Evolutionary conservation across 225 moss, liverwort and hornwort species (phyloP), one percentile per base, ranked within the genome.

Genomic region (Bryum argenteum): DNA sequence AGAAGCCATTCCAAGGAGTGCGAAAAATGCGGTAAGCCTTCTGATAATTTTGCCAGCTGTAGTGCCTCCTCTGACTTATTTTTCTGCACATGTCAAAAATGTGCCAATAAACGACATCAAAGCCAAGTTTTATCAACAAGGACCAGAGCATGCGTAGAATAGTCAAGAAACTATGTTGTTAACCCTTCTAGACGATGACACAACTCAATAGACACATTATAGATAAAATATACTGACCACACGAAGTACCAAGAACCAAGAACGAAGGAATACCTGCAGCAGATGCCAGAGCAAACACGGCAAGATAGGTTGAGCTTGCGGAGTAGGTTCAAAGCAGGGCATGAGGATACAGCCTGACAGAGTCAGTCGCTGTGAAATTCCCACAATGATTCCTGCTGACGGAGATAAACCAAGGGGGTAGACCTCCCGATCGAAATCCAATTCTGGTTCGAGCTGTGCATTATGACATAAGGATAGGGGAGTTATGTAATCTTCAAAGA

Each of bases 241-340:
- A 70, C n/a, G 54, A 20, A 54, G 9, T 73, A 33, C 15, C 67
- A 72, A 26, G 43, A 72, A 75, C 72, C 18, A 33, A 67, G 38
- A 56, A 39, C 21, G 57, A 69, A 76, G 50, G 78, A 56, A 50
- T 42, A 97, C 97, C 97, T 97, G 97, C 67, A 97, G 80, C 48
- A 97, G 79, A 82, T 97, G 94, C 79, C 94, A 91, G 48, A 97
- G 87, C 75, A 97, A 80, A 80, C 88, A 94, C 22, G 97, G 97
- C 44, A 97, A 83, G 67, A 97, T 97, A 65, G 97, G 97, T 79
- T 97, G 97, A 55, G 97, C 92, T 86, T 97, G 97, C 58, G 94
- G 97, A 63, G 92, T 97, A 45, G 97, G 97, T 82, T 97, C 97
- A 78, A 97, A 97, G 81, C 94, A 97, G 43, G 97, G 97, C 97